Evolutionary conservation across 2,329 filamentous ascomycete species (phyloP), one percentile per base, ranked within the genome.

Genomic region (Colletotrichum karsti): DNA sequence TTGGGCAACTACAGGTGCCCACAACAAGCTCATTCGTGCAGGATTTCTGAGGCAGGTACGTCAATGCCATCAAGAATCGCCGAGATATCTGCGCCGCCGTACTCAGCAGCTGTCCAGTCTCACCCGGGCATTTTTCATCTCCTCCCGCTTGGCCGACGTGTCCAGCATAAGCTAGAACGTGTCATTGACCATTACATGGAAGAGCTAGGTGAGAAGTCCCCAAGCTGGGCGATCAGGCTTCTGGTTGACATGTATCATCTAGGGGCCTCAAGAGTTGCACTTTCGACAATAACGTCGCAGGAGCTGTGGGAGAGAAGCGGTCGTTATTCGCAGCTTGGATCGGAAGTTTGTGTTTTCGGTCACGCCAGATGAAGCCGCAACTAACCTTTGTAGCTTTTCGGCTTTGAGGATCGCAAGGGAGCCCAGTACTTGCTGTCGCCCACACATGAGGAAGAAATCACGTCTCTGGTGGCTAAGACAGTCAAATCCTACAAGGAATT

Each of bases 381-480:
- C 35, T 80, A 48, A 80, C 59, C 18, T 7, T 7, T 46, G 10
- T 73, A 96, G 91, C 86, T 98, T 20, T 95, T 98, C 73, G 89
- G 88, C 44, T 88, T 98, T 51, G 81, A 86, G 48, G 96, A 98
- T 78, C 89, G 96, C 63, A 96, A 92, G 78, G 88, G 92, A 7
- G 83, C 87, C 1, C 85, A 87, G 4, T 93, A 93, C 69, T 85
- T 99, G 30, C 87, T 99, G 4, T 92, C 94, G 1, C 96, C 96
- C 1, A 99, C 96, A 0, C 96, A 99, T 70, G 96, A 99, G 76
- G 96, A 99, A 78, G 96, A 99, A 77, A 96, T 99, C 72, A 99
- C 96, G 0, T 83, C 87, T 0, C 83, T 99, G 3, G 93, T 98
- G 2, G 88, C 90, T 4, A 87, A 86, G 63, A 87, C 91, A 15